These are phyloP conservation scores for Ophiocordyceps camponoti-saundersi DNA, from an alignment of 2,329 filamentous ascomycete genomes.

Conservation along the genomic window DNA sequence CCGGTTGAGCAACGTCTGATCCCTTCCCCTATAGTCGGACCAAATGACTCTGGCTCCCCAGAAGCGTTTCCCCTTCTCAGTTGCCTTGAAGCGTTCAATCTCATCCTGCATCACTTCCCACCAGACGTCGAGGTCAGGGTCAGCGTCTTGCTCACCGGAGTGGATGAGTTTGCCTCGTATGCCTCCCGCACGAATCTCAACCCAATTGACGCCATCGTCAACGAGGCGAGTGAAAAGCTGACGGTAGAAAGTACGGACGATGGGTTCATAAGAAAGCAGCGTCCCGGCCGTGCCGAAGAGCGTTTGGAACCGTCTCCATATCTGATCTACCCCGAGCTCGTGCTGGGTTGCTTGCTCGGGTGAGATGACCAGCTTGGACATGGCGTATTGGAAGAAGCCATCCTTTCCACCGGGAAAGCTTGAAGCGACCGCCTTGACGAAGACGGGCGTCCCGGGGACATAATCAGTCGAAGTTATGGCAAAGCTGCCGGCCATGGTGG, in stretches of 20 bases:
- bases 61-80: background rate
- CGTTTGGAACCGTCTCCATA: background rate
- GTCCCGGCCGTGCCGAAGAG: background rate
- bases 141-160: background rate
- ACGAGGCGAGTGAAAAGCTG: background rate
- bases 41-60: background rate
- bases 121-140: background rate
- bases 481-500: background rate
- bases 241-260: background rate
- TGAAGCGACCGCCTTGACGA: background rate
- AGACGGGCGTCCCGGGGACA: background rate
- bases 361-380: background rate
- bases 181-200: background rate
- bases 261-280: background rate
- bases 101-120: background rate
- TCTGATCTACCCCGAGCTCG: background rate
- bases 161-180: background rate
- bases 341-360: background rate
- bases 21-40: background rate
- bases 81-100: background rate
- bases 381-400: background rate
- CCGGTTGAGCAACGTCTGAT: background rate
- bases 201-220: background rate
- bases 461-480: background rate
- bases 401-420: background rate